Base-by-base conservation (phyloP, 2,329 filamentous ascomycete species). In the Ascochyta viciae-villosae region DNA sequence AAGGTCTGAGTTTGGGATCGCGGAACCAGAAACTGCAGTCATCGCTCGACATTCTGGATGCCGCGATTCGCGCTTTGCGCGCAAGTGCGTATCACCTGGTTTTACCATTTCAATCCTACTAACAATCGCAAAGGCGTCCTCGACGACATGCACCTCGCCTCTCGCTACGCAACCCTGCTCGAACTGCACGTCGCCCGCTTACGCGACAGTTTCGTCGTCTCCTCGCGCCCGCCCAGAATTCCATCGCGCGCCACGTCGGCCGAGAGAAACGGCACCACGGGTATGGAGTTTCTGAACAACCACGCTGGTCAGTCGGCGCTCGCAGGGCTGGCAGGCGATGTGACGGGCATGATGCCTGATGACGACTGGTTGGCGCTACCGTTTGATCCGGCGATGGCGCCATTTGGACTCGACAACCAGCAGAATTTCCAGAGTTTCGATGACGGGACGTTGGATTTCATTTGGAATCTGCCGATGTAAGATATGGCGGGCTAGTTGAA, bases 71-170 rank as follows among this genome's bases (percentile, higher is more conserved):
- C 23, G 80, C 80, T 6, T 67, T 83, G 45, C 74, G 80, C 35
- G 79, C 78, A 1, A 82, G 64, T 66, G 60, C 40, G 66, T 62
- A 31, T 1, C 12, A 13, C 12, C 12, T 3, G 4, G 12, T 4
- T 2, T 15, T 15, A 31, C 4, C 12, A 13, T 15, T 12, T 4
- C 5, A 3, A 12, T 12, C 13, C 10, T 15, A 38, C 54, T 68
- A 33, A 68, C 41, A 42, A 1, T 8, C 6, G 7, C 26, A 1
- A 7, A 68, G 66, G 80, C 50, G 77, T 80, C 0, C 64, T 82
- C 2, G 81, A 83, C 49, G 81, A 83, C 54, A 82, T 83, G 60
- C 81, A 83, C 61, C 70, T 83, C 4, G 81, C 80, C 9, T 80
- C 79, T 3, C 75, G 81, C 22, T 83, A 83, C 61, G 81, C 81